Base-by-base conservation (phyloP, 1,139 yeast species). In the Fermentozyma sake region DNA sequence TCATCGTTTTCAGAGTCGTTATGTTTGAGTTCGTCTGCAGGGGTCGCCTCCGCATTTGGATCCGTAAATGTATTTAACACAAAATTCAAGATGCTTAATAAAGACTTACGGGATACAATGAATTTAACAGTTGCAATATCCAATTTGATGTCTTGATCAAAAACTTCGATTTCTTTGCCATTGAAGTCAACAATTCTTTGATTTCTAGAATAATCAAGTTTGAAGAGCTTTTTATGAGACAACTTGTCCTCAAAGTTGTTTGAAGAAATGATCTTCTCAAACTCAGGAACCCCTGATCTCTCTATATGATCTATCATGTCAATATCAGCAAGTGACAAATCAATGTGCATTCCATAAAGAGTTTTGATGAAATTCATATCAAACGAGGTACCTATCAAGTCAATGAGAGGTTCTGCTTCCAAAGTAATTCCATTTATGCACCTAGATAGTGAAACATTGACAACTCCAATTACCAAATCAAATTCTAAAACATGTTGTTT, bases 41-140 rank as follows among this genome's bases (percentile, higher is more conserved):
- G 81, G 1, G 76, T 59, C 16, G 73, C 79, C 10, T 72, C 75
- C 0, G 89, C 85, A 38, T 76, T 67, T 0, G 87, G 89, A 52
- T 79, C 83, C 0, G 96, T 82, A 49, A 91, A 91, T 0, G 97
- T 91, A 26, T 89, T 84, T 46, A 89, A 65, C 3, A 82, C 64
- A 50, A 81, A 93, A 52, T 87, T 93, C 39, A 91, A 58, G 10
- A 91, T 59, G 3, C 95, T 81, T 39, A 91, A 65, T 14, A 84
- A 59, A 1, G 95, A 82, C 44, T 76, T 81, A 28, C 96, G 76
- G 0, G 94, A 76, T 7, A 89, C 59, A 2, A 84, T 81, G 28
- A 85, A 69, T 38, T 79, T 78, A 32, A 93, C 72, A 7, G 95
- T 86, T 0, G 96, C 89, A 51, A 93, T 68, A 30, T 78, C 71